Conservation (phyloP, 495 filamentous ascomycete genomes). For the Trichodelitschia bisporula region DNA sequence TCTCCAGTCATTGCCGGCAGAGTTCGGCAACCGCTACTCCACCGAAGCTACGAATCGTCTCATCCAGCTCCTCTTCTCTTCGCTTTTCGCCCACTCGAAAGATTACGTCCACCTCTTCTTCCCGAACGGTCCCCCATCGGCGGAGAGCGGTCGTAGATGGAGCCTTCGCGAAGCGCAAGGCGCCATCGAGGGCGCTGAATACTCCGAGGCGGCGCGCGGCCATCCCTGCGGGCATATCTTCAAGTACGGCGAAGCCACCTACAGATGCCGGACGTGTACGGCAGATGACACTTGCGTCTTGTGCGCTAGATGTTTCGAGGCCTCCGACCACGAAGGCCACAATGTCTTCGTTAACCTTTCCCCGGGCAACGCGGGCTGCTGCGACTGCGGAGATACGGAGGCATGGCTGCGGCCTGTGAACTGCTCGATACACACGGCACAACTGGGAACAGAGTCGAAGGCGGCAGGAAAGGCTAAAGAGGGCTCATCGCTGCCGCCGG, state of each 20-base stretch:
- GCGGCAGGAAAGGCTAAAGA: conserved; percentile 40
- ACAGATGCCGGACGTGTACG: conserved; percentile 79
- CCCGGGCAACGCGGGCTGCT: conserved; percentile 79
- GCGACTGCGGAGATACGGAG: conserved; percentile 87
- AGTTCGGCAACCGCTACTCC: conserved; percentile 47
- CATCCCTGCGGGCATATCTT: conserved; percentile 97
- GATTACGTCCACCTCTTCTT: conserved; percentile 59
- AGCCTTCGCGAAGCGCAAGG: conserved; percentile 69
- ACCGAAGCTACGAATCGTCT: conserved; percentile 41
- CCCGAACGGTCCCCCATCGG: conserved; percentile 35
- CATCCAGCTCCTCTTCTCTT: conserved; percentile 58
- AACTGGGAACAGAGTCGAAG: no score
- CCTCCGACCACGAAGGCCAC: conserved; percentile 86
- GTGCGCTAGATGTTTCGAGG: conserved; percentile 49
- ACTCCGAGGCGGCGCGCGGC: conserved; percentile 73
- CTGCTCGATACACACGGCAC: conserved; percentile 87
- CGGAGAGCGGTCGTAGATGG: conserved; percentile 27
- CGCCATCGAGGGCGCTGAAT: conserved; percentile 81
- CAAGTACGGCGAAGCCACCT: conserved; percentile 73
- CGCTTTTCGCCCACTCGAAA: conserved; percentile 44
- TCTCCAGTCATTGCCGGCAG: conserved; percentile 44
- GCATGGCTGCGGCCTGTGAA: conserved; percentile 74
- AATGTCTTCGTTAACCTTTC: conserved; percentile 69
- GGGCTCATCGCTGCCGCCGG: conserved; percentile 33
- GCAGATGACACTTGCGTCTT: conserved; percentile 33